Evolutionary conservation across 2,329 filamentous ascomycete genomes (phyloP), one percentile per base, ranked within the genome.

Genomic region (Alternaria burnsii): DNA sequence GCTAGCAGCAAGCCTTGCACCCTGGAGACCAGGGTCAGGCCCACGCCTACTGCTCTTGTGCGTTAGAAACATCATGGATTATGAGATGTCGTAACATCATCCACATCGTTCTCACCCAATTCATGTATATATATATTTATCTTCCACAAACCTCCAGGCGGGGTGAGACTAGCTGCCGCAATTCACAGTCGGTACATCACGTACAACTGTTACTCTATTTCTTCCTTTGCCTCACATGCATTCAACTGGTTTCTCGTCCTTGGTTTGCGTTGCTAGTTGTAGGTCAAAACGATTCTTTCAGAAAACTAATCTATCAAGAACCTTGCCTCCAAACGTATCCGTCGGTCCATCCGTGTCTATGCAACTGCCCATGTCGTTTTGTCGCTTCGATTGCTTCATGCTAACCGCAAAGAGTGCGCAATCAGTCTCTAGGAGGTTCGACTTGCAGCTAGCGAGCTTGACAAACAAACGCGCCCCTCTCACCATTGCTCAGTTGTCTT

Each of bases 21-120:
- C 7, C 55, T 74, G 30, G 61, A 68, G 59, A 74, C 69, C 1
- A 69, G 58, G 58, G 58, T 71, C 18, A 70, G 61, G 57, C 63
- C 68, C 18, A 68, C 63, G n/a, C 48, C 70, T 26, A 70, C 68
- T 6, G 58, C 61, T 20, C 47, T 46, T 42, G 51, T 58, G 44
- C 44, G 46, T 26, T 61, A 61, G 12, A 20, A n/a, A 11, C 10
- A n/a, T 42, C n/a, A n/a, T n/a, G 18, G 24, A 22, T n/a, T n/a
- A 18, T 9, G 24, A 30, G 16, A 24, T 50, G 11, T 50, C 32
- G 10, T 20, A 16, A 22, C 14, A 7, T 38, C 12, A 8, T n/a
- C 9, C 4, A 50, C 4, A 50, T 24, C 12, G 11, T n/a, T 26
- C 30, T 50, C 24, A n/a, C 11, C 8, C 26, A 43, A 18, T 32